These are phyloP conservation scores for Blastobotrys aristatus DNA, from an alignment of 1,139 yeast genomes.

Conservation along the genomic window DNA sequence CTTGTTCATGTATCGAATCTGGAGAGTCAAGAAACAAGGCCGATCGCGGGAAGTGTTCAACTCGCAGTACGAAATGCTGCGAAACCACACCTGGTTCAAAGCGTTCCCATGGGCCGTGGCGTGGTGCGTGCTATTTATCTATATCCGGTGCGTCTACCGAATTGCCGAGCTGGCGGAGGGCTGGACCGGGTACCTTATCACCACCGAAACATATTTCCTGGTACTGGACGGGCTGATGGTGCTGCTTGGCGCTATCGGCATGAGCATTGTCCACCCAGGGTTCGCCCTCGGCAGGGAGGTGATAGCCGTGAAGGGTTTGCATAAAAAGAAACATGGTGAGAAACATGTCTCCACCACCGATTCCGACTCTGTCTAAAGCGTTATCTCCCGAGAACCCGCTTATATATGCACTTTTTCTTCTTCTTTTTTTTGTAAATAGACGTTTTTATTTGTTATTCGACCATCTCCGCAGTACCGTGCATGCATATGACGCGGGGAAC, in stretches of 20 bases:
- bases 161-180: slow-evolving; percentile 77
- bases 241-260: slow-evolving; percentile 39
- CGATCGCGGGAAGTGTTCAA: slow-evolving; percentile 30
- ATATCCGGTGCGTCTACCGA: slow-evolving; percentile 73
- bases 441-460: no score
- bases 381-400: no score
- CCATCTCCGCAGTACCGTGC: no score
- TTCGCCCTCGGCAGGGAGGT: slow-evolving; percentile 28
- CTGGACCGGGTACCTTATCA: slow-evolving; percentile 64
- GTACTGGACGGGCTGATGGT: slow-evolving; percentile 75
- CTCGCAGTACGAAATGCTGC: slow-evolving; percentile 40
- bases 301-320: slow-evolving; percentile 25
- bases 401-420: neutral
- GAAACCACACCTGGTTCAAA: slow-evolving; percentile 40
- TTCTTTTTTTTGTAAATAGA: no score
- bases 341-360: no score
- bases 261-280: slow-evolving; percentile 63
- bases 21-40: slow-evolving; percentile 15
- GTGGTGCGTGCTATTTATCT: slow-evolving; percentile 52
- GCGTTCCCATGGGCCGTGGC: slow-evolving; percentile 29
- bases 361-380: no score
- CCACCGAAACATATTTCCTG: slow-evolving; percentile 68
- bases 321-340: slow-evolving; percentile 11
- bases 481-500: no score
- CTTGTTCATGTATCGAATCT: slow-evolving; percentile 46